Evolutionary conservation across 2,329 filamentous ascomycete species (phyloP).

Genomic region (Cladophialophora bantiana): DNA sequence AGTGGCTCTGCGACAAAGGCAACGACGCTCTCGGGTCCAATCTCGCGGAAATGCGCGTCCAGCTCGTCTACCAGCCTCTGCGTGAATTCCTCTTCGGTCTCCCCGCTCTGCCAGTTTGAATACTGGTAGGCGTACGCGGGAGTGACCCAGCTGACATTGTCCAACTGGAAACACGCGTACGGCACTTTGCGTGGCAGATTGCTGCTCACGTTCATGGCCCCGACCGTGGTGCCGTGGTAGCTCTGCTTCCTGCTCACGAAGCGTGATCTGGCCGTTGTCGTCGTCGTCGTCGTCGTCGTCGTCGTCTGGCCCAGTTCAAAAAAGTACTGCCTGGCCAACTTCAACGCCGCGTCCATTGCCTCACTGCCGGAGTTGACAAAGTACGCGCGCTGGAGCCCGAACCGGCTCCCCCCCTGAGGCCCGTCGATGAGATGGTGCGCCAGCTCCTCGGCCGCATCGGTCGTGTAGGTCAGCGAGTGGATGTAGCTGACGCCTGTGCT

Average conservation of each 20-base stretch:
- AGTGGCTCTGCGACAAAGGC: slow-evolving; percentile 61
- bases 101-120: slow-evolving; percentile 44
- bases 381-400: slow-evolving; percentile 59
- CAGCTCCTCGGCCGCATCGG: slow-evolving; percentile 60
- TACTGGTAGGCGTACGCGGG: slow-evolving; percentile 50
- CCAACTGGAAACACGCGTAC: slow-evolving; percentile 43
- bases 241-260: slow-evolving; percentile 56
- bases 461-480: slow-evolving; percentile 65
- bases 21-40: slow-evolving; percentile 57
- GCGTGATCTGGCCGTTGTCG: slow-evolving; percentile 33
- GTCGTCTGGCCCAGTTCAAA: slow-evolving; percentile 48
- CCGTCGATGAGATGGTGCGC: slow-evolving; percentile 58
- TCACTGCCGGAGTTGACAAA: slow-evolving; percentile 67
- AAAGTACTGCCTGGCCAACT: slow-evolving; percentile 59
- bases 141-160: slow-evolving; percentile 38
- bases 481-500: slow-evolving; percentile 57
- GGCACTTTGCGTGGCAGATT: slow-evolving; percentile 46
- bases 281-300: slow-evolving; percentile 38
- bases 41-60: slow-evolving; percentile 55
- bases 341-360: slow-evolving; percentile 58
- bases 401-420: slow-evolving; percentile 47
- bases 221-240: slow-evolving; percentile 62
- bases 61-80: slow-evolving; percentile 53
- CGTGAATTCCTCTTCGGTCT: slow-evolving; percentile 53
- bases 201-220: slow-evolving; percentile 52